Conservation (phyloP, 2,329 filamentous ascomycete genomes). For the Colletotrichum coccodes region DNA sequence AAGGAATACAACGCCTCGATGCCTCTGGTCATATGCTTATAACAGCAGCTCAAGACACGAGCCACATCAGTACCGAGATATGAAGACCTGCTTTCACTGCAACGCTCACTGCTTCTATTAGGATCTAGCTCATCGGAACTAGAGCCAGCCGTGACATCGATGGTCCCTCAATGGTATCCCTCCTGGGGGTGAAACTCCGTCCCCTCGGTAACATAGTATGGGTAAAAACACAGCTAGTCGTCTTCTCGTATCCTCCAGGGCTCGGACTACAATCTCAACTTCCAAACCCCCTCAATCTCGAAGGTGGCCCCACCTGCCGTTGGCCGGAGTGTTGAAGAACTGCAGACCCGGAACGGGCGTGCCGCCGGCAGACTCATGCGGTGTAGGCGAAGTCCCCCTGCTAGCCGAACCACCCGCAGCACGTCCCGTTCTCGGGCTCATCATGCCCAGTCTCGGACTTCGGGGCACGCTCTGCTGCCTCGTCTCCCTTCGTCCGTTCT, state of each 20-base stretch:
- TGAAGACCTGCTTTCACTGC: neutral
- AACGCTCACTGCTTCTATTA: neutral
- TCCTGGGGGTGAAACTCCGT: neutral
- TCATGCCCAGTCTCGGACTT: constrained; percentile 64
- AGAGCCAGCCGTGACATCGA: neutral
- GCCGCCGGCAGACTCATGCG: constrained; percentile 44
- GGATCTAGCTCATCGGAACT: neutral
- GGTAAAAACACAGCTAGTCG: neutral
- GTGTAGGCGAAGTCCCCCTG: constrained; percentile 61
- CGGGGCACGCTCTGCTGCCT: constrained; percentile 66
- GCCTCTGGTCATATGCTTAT: neutral
- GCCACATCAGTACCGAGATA: neutral
- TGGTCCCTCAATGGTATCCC: constrained; percentile 6
- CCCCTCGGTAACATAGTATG: neutral
- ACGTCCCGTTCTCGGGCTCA: constrained; percentile 57
- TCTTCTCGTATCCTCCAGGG: neutral
- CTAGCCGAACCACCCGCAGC: constrained; percentile 50
- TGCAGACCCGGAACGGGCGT: constrained; percentile 47
- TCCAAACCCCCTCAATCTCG: constrained; percentile 45
- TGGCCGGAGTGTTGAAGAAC: constrained; percentile 49
- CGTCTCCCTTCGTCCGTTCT: constrained; percentile 64
- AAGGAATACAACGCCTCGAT: neutral
- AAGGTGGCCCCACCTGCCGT: constrained; percentile 56
- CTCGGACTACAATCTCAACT: neutral
- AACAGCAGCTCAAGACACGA: neutral